A percentile compares a stretch with the other conserved stretches of the same genome.
Evolutionary conservation across 495 filamentous ascomycete genomes (phyloP).

Genomic region (Thozetella sp.): DNA sequence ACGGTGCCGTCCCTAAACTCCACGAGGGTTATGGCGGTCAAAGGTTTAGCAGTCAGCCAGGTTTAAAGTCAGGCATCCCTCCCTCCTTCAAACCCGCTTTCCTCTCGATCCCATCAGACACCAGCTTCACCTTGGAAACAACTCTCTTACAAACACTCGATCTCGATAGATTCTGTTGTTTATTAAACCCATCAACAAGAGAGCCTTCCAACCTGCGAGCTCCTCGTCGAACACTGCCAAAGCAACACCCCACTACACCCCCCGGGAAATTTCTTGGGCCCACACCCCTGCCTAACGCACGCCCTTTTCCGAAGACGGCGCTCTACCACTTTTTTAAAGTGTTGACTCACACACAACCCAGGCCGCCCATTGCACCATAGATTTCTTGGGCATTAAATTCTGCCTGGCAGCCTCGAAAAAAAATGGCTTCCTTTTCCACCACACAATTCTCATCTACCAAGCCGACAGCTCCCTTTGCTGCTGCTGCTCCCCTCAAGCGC

Average conservation of each 20-base stretch:
- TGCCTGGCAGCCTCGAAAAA: not conserved
- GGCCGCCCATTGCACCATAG: not conserved
- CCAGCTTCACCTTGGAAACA: not conserved
- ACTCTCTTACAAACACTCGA: not conserved
- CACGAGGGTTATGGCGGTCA: slow-evolving; percentile 1
- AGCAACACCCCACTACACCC: too few species aligned
- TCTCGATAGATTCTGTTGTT: not conserved
- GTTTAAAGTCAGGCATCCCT: slow-evolving; percentile 1
- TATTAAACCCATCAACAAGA: too few species aligned
- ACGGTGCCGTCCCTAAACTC: slow-evolving; percentile 1
- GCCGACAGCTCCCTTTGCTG: not conserved
- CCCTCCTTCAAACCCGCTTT: not conserved
- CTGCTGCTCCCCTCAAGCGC: slow-evolving; percentile 29
- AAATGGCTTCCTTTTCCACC: not conserved
- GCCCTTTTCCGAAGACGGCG: not conserved
- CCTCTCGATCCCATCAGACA: not conserved
- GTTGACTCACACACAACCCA: slow-evolving; percentile 2
- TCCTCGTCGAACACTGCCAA: too few species aligned
- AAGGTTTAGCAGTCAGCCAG: not conserved
- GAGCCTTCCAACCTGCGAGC: too few species aligned
- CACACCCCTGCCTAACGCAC: not conserved
- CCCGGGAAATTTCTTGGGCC: not conserved
- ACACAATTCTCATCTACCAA: not conserved
- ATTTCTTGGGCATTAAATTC: not conserved
- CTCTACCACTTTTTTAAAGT: not conserved